Percentiles rank a stretch among this genome's conserved stretches.
Evolutionary conservation across 495 filamentous ascomycete genomes (phyloP).

Genomic region (Aspergillus incahuasiensis): DNA sequence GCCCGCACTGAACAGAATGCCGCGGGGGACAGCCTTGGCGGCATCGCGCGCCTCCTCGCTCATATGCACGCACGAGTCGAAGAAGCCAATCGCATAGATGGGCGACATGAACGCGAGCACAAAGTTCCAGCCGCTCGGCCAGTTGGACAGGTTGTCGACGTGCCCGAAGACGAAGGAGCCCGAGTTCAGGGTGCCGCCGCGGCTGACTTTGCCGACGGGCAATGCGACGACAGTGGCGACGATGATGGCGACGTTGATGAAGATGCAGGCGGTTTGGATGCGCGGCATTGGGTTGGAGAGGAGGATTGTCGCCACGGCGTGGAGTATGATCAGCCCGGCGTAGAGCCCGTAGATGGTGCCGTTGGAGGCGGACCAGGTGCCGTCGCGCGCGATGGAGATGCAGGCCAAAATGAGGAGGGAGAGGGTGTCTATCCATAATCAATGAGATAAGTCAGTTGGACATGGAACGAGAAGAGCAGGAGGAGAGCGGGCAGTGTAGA

Average conservation of each 20-base stretch:
- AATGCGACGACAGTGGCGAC: slow-evolving; percentile 61
- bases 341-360: slow-evolving; percentile 62
- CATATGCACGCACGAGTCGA: slow-evolving; percentile 52
- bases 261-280: slow-evolving; percentile 60
- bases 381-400: slow-evolving; percentile 60
- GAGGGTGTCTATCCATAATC: slow-evolving; percentile 37
- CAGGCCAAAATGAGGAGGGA: slow-evolving; percentile 50
- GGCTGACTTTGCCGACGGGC: slow-evolving; percentile 49
- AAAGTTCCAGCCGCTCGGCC: slow-evolving; percentile 56
- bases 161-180: slow-evolving; percentile 37
- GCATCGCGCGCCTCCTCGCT: slow-evolving; percentile 59
- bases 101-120: slow-evolving; percentile 57
- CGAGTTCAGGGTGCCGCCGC: slow-evolving; percentile 30
- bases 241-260: slow-evolving; percentile 60
- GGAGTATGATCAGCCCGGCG: slow-evolving; percentile 51
- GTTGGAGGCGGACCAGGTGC: slow-evolving; percentile 55
- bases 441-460: background rate
- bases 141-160: slow-evolving; percentile 51
- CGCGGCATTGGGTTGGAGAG: slow-evolving; percentile 58
- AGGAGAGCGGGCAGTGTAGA: too few relatives aligned
- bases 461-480: slow-evolving; percentile 43
- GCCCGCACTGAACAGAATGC: slow-evolving; percentile 45
- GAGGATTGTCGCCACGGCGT: slow-evolving; percentile 54
- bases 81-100: slow-evolving; percentile 59
- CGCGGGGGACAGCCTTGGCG: slow-evolving; percentile 54